Conservation (phyloP, 495 filamentous ascomycete species). For the Penicillium odoratum region DNA sequence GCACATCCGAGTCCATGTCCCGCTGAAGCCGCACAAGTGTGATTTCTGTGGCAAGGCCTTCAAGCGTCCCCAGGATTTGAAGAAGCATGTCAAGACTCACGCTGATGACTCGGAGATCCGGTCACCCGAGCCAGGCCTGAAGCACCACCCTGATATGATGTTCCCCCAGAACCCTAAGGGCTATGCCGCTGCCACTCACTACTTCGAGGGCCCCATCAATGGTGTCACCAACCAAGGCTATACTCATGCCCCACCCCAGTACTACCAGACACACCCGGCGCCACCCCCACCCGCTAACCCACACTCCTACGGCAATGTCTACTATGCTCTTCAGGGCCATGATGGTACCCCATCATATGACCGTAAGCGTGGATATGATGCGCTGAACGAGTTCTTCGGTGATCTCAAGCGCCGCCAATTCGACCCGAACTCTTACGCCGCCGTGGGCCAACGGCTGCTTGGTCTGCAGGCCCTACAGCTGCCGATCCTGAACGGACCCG, state of each 20-base stretch:
- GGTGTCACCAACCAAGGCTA: conserved; percentile 43
- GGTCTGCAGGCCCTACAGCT: conserved; percentile 68
- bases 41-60: conserved; percentile 98
- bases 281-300: conserved; percentile 48
- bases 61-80: conserved; percentile 97
- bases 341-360: conserved; percentile 57
- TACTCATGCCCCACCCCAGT: conserved; percentile 50
- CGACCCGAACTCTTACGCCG: conserved; percentile 77
- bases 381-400: conserved; percentile 90
- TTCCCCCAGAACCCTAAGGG: conserved; percentile 50
- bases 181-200: conserved; percentile 43
- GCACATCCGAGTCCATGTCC: conserved; percentile 97
- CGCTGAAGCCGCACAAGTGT: conserved; percentile 97
- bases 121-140: conserved; percentile 64
- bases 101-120: conserved; percentile 92
- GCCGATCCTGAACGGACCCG: conserved; percentile 64
- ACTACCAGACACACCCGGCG: conserved; percentile 57
- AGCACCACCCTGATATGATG: conserved; percentile 49
- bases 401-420: conserved; percentile 87
- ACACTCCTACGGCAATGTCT: conserved; percentile 67
- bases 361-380: conserved; percentile 79
- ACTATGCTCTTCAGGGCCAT: conserved; percentile 61
- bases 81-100: conserved; percentile 99
- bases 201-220: conserved; percentile 46
- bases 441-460: conserved; percentile 77